Evolutionary conservation across 768 basidiomycete species (phyloP), one percentile per base, ranked within the genome.

Genomic region (Suillus occidentalis): DNA sequence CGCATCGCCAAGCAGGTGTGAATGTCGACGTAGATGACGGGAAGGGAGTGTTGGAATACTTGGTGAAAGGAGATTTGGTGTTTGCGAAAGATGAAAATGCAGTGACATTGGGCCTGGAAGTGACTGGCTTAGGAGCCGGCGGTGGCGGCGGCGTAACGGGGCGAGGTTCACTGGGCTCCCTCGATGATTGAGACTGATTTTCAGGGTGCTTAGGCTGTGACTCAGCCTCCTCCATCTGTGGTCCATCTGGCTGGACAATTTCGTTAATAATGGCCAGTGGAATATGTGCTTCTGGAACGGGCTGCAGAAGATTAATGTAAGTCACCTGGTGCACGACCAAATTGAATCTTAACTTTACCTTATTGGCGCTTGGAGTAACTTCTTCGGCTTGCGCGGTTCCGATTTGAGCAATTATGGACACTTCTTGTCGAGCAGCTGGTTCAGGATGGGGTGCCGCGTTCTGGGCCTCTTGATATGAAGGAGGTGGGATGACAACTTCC

Each of bases 51-150:
- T 65, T 72, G 9, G 76, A 68, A 57, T 74, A 78, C 36, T 71
- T 74, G 36, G 69, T 60, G 31, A 80, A 81, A 6, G 79, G 72
- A 20, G 81, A 80, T 6, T 72, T 65, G 10, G 76, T 71, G 16
- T 75, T 72, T 18, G 77, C 73, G 62, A 81, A 82, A 18, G 78
- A 73, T 22, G 81, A 79, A 65, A 82, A 82, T n/a, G 79, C 75
- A 47, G 73, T 75, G 18, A 65, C 55, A 12, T 70, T 66, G 5
- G 69, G 18, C 55, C 37, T 66, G 3, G 25, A 31, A 42, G 67
- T 63, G 36, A 63, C 42, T 58, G 63, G 50, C 22, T 31, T 22
- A 37, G 69, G 63, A 61, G 60, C 39, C 0, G 64, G 14, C 10
- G 67, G 57, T 10, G 58, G 59, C 1, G 63, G 65, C 18, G 73